Conservation (phyloP, 75 land plant genomes). For the Selaginella moellendorffii region DNA sequence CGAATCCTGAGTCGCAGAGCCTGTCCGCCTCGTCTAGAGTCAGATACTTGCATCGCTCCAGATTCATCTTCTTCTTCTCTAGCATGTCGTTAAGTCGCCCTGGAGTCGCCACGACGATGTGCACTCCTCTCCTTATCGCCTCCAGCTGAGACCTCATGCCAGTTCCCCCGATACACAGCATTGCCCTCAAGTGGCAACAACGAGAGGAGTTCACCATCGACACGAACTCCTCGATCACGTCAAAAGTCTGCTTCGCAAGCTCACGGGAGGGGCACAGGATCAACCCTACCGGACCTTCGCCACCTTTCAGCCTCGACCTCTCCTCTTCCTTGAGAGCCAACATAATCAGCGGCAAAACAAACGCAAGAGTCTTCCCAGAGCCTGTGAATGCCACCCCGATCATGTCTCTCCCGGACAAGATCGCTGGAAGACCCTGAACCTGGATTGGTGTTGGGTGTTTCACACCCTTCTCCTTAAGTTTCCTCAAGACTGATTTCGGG, state of each 20-base stretch:
- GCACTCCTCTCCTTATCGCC: conserved; percentile 75
- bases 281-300: conserved; percentile 85
- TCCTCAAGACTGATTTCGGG: conserved; percentile 58
- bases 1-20: conserved; percentile 76
- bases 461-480: conserved; percentile 61
- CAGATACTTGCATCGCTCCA: conserved; percentile 83
- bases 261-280: conserved; percentile 84
- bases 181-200: conserved; percentile 53
- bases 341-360: conserved; percentile 79
- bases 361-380: conserved; percentile 84
- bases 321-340: conserved; percentile 74
- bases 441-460: conserved; percentile 81
- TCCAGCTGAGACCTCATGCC: conserved; percentile 92
- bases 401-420: conserved; percentile 81
- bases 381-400: conserved; percentile 95
- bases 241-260: conserved; percentile 86
- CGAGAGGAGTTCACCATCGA: conserved; percentile 36
- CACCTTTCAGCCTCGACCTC: conserved; percentile 57
- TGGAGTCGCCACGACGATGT: conserved; percentile 90
- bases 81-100: conserved; percentile 88
- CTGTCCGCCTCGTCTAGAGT: conserved; percentile 84
- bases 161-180: conserved; percentile 88
- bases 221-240: conserved; percentile 73
- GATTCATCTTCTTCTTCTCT: conserved; percentile 88
- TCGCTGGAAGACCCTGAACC: conserved; percentile 84